A percentile compares a stretch with the other conserved stretches of the same genome.
Conservation (phyloP, 768 basidiomycete species). For the Ephemerocybe angulata region DNA sequence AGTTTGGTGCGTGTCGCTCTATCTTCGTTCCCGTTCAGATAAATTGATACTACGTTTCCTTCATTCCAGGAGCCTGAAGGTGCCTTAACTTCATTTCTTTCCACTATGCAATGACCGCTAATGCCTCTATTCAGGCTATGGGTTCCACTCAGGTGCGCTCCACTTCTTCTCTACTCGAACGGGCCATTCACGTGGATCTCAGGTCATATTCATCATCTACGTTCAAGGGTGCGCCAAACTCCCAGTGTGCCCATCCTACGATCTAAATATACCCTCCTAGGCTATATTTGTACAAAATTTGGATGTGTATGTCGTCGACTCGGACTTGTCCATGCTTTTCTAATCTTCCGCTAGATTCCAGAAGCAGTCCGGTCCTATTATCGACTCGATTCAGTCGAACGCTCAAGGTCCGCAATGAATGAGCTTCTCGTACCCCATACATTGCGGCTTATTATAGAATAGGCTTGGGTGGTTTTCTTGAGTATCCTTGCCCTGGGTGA, state of each 20-base stretch:
- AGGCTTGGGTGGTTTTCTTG: conserved; percentile 3
- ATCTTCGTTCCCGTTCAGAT: neutral
- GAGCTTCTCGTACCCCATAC: neutral
- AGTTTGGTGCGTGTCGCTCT: conserved; percentile 19
- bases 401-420: conserved; percentile 3
- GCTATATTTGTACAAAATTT: conserved; percentile 30
- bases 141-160: conserved; percentile 19
- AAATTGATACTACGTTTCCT: neutral
- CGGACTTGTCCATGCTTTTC: too few relatives aligned
- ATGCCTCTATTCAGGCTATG: conserved; percentile 14
- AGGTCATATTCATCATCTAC: conserved; percentile 25
- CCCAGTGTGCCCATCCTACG: neutral
- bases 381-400: conserved; percentile 1
- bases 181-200: neutral
- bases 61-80: conserved; percentile 29
- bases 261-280: conserved; percentile 13
- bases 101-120: neutral
- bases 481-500: conserved; percentile 6
- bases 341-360: neutral
- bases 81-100: neutral
- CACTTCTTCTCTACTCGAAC: neutral
- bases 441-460: neutral
- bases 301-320: conserved; percentile 22
- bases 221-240: conserved; percentile 26
- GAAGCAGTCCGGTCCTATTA: neutral